These are phyloP conservation scores for Paraphysoderma sedebokerense DNA, from an alignment of 371 early-diverging fungal genomes.

Conservation along the genomic window DNA sequence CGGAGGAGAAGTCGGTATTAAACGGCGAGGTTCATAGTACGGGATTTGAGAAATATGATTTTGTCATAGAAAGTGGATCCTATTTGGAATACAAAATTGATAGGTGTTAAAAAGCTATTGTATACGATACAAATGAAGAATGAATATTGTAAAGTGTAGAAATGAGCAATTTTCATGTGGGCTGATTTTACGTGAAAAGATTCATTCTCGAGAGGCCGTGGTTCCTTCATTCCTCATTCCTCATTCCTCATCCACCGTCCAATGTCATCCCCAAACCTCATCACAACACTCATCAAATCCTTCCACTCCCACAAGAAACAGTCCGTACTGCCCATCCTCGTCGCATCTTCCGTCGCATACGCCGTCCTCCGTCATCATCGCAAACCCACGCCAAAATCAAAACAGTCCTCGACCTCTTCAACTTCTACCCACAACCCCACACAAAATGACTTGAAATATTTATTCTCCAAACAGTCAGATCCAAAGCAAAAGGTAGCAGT, in stretches of 20 bases:
- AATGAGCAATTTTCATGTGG: too few species aligned
- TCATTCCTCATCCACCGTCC: slow-evolving; percentile 3
- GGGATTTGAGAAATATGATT: too few species aligned
- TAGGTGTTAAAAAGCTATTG: too few species aligned
- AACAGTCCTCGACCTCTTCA: neutral
- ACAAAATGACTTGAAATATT: slow-evolving; percentile 12
- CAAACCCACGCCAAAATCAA: neutral
- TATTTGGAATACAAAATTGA: too few species aligned
- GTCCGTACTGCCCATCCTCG: neutral
- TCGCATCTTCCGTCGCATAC: neutral
- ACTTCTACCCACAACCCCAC: slow-evolving; percentile 5
- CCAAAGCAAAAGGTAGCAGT: slow-evolving; percentile 25
- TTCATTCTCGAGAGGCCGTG: neutral
- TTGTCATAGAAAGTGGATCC: too few species aligned
- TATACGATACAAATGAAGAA: too few species aligned
- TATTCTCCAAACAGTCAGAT: neutral
- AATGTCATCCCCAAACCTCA: slow-evolving; percentile 3
- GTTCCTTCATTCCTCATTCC: neutral
- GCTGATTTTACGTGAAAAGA: slow-evolving; percentile 1
- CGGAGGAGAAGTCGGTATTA: too few species aligned
- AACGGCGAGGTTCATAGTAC: too few species aligned
- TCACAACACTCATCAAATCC: slow-evolving; percentile 4
- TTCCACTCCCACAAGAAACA: neutral
- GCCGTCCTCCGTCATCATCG: neutral
- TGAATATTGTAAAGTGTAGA: too few species aligned